phyloP scores from a whole-genome alignment of 495 filamentous ascomycete species.

The Xylaria bambusicola region DNA sequence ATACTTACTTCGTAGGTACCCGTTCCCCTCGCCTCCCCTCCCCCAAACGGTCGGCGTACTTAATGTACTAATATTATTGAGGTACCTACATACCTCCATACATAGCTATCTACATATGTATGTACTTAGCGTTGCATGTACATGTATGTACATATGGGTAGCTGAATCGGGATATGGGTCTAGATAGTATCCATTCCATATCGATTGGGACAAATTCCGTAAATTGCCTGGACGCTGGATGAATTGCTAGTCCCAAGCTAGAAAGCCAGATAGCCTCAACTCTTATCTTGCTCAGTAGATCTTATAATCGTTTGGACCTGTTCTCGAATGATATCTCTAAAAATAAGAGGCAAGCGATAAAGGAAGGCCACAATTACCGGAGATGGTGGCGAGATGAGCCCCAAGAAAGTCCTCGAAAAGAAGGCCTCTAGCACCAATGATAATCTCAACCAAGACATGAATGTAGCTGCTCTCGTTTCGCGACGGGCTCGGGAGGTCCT shows the following conservation, averaged over 20 bases:
- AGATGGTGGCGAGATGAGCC: constrained; percentile 25
- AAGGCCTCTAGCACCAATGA: constrained; percentile 14
- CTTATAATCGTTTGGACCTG: not conserved
- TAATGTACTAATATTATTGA: too few species aligned
- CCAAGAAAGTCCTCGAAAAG: constrained; percentile 20
- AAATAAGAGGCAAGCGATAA: constrained; percentile 14
- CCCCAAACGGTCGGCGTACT: too few species aligned
- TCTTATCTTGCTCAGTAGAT: not conserved
- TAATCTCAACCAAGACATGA: constrained; percentile 10
- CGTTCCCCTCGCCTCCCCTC: too few species aligned
- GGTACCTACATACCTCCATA: too few species aligned
- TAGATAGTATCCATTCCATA: not conserved
- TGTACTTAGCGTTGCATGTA: too few species aligned
- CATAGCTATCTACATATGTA: too few species aligned
- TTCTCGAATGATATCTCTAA: not conserved
- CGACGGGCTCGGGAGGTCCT: constrained; percentile 52
- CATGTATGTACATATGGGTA: too few species aligned
- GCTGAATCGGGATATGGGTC: too few species aligned
- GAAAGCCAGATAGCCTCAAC: constrained; percentile 18
- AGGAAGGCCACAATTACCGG: not conserved
- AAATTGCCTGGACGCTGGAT: constrained; percentile 15
- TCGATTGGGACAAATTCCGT: constrained; percentile 7
- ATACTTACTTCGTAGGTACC: too few species aligned
- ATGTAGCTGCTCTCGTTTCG: constrained; percentile 21
- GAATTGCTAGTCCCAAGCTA: constrained; percentile 10